Percentiles rank a stretch among this genome's conserved stretches.
phyloP scores from a whole-genome alignment of 805 yeast species.

The Myxozyma geophila region DNA sequence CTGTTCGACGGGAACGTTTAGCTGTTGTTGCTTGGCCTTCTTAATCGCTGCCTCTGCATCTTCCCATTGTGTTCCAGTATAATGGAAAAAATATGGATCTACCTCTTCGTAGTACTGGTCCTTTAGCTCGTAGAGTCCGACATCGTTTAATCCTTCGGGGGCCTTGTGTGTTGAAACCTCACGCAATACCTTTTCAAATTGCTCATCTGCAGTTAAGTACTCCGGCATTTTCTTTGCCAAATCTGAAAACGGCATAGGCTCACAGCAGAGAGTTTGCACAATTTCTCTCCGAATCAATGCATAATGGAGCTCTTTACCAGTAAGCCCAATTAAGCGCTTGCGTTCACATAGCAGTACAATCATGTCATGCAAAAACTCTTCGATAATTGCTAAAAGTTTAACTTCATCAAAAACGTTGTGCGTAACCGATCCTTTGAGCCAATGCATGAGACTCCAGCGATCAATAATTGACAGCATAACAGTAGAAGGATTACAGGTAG shows the following conservation, averaged over 20 bases:
- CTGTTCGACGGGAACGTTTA: conserved; percentile 50
- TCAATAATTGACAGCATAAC: conserved; percentile 62
- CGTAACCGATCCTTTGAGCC: conserved; percentile 56
- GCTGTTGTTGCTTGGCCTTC: conserved; percentile 52
- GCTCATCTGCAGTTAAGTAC: conserved; percentile 69
- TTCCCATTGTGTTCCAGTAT: conserved; percentile 75
- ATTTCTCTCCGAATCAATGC: conserved; percentile 68
- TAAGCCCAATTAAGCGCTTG: conserved; percentile 56
- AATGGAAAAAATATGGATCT: conserved; percentile 84
- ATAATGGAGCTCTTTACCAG: conserved; percentile 48
- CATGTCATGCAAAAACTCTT: conserved; percentile 73
- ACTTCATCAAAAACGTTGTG: conserved; percentile 47
- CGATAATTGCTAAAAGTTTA: conserved; percentile 65
- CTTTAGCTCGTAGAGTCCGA: conserved; percentile 71
- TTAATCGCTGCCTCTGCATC: conserved; percentile 74
- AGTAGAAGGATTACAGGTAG: conserved; percentile 59
- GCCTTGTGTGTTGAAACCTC: conserved; percentile 65
- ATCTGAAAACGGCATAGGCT: conserved; percentile 71
- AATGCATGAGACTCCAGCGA: conserved; percentile 69
- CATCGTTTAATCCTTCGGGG: conserved; percentile 61
- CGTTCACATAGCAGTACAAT: conserved; percentile 73
- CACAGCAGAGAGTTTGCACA: conserved; percentile 81
- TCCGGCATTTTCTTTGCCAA: conserved; percentile 74
- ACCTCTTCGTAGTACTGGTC: conserved; percentile 56
- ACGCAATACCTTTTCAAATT: conserved; percentile 65